Evolutionary conservation across 2,329 filamentous ascomycete genomes (phyloP).

Genomic region (Sarocladium brachiariae): DNA sequence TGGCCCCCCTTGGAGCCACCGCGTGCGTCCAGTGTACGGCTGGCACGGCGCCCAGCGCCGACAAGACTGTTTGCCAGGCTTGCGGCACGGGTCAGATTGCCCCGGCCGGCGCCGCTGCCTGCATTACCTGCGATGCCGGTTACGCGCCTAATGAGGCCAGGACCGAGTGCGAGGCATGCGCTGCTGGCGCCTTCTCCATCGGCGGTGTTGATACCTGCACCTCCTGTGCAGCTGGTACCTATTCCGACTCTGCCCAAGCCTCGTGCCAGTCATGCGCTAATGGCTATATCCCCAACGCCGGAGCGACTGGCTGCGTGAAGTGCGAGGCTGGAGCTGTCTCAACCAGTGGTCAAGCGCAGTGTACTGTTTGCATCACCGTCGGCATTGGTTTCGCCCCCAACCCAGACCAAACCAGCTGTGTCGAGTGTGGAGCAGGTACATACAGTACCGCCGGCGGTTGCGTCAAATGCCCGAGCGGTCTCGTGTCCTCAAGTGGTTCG

Average conservation of each 20-base stretch:
- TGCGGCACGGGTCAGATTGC: not conserved
- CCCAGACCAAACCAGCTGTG: not conserved
- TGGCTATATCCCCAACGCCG: not conserved
- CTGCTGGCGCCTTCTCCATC: not conserved
- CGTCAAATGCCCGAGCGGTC: not conserved
- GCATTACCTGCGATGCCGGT: not conserved
- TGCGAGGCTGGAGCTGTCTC: not conserved
- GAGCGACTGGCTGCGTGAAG: not conserved
- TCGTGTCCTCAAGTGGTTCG: not conserved
- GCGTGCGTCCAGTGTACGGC: not conserved
- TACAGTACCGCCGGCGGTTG: not conserved
- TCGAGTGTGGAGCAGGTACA: not conserved
- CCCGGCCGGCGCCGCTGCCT: not conserved
- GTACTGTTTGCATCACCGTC: no score
- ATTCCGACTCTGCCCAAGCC: no score
- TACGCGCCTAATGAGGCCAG: not conserved
- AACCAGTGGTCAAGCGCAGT: not conserved
- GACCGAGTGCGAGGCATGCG: not conserved
- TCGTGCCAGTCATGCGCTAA: no score
- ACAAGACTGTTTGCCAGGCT: not conserved
- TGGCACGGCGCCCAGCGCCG: not conserved
- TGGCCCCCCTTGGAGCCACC: not conserved
- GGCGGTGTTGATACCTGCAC: not conserved
- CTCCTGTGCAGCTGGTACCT: not conserved
- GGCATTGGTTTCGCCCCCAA: not conserved